Evolutionary conservation across 1,284 basidiomycete genomes (phyloP).

Genomic region (Cutaneotrichosporon mucoides): DNA sequence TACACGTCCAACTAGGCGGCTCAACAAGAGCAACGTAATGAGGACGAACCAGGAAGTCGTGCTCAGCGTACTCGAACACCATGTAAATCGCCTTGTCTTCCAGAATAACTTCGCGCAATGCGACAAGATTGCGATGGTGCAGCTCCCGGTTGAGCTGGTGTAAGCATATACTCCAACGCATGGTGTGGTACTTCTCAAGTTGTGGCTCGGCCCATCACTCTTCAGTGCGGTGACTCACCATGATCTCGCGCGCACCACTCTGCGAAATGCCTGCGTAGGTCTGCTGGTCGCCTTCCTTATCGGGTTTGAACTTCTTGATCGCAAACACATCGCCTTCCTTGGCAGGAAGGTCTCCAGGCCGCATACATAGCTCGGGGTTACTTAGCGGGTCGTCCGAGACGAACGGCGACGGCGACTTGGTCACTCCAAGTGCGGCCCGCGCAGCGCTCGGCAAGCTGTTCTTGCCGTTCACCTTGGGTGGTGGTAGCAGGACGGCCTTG

Average conservation of each 20-base stretch:
- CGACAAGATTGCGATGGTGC: constrained; percentile 84
- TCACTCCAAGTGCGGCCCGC: constrained; percentile 26
- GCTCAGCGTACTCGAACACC: constrained; percentile 98
- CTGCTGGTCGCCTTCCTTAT: constrained; percentile 90
- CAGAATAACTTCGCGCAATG: constrained; percentile 87
- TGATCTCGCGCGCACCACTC: constrained; percentile 93
- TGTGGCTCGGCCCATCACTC: too few species aligned
- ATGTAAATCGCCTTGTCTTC: constrained; percentile 98
- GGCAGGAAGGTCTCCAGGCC: constrained; percentile 57
- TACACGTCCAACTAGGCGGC: not conserved
- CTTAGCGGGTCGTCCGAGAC: constrained; percentile 26
- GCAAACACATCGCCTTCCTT: constrained; percentile 70
- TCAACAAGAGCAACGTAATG: not conserved
- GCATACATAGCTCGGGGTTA: constrained; percentile 46
- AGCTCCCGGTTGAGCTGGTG: constrained; percentile 86
- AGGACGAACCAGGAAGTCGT: constrained; percentile 76
- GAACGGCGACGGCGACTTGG: constrained; percentile 13
- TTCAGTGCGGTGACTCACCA: constrained; percentile 56
- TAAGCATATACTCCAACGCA: not conserved
- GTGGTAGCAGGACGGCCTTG: constrained; percentile 66
- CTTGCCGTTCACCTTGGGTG: constrained; percentile 26
- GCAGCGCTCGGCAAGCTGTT: constrained; percentile 25
- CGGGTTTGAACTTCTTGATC: constrained; percentile 99
- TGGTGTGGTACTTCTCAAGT: too few species aligned
- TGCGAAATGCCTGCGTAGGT: constrained; percentile 97